phyloP scores from a whole-genome alignment of 768 basidiomycete species.

The Auricularia sp. region DNA sequence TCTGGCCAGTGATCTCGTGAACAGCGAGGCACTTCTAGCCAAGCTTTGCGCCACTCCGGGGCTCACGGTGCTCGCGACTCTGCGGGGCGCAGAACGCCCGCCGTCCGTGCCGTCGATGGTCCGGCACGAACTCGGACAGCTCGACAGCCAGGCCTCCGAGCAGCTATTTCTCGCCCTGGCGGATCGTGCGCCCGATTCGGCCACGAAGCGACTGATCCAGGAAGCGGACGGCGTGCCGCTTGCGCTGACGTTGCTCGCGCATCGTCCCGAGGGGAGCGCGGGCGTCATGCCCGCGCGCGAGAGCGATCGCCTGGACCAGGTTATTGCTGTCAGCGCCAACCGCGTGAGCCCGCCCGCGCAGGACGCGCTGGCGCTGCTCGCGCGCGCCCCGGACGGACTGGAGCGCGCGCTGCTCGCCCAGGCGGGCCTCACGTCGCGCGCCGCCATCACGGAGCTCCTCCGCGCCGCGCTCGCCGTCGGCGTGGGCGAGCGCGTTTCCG shows the following conservation, averaged over 20 bases:
- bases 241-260: not conserved
- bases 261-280: not conserved
- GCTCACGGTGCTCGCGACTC: not conserved
- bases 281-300: not conserved
- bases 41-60: not conserved
- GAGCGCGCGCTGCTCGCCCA: not conserved
- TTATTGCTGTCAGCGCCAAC: not conserved
- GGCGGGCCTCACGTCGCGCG: not conserved
- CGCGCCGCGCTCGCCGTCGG: not conserved
- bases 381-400: not conserved
- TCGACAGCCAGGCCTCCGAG: not conserved
- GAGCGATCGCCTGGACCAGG: not conserved
- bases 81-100: not conserved
- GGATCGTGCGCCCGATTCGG: not conserved
- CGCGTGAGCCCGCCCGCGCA: not conserved
- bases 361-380: not conserved
- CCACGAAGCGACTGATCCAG: not conserved
- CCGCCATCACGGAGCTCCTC: not conserved
- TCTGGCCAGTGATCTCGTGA: not conserved
- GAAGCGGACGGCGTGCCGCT: not conserved
- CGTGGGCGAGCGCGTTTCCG: not conserved
- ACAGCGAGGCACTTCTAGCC: not conserved
- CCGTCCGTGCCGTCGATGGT: not conserved
- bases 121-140: not conserved
- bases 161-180: not conserved